Evolutionary conservation across 2,329 filamentous ascomycete genomes (phyloP).

Genomic region (Aspergillus amoenus): DNA sequence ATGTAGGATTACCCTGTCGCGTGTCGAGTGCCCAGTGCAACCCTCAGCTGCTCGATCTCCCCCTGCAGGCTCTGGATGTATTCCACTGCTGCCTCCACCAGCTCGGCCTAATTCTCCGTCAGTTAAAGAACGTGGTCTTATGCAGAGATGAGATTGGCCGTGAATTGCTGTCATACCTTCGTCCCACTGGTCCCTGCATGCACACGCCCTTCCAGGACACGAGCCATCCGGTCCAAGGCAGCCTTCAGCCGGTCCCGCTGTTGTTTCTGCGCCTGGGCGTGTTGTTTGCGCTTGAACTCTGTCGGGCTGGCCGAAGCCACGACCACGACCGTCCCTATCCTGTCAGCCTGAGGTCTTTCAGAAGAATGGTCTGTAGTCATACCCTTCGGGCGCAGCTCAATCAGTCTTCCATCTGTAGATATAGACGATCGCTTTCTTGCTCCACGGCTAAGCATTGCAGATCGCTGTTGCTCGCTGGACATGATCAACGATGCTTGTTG

Average conservation of each 20-base stretch:
- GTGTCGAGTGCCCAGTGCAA: background rate
- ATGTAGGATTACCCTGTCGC: background rate
- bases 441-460: background rate
- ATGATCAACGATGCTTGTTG: background rate
- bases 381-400: constrained; percentile 6
- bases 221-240: constrained; percentile 9
- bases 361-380: background rate
- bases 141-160: background rate
- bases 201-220: constrained; percentile 2
- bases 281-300: constrained; percentile 8
- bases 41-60: constrained; percentile 8
- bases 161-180: constrained; percentile 2
- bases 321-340: background rate
- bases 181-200: constrained; percentile 2
- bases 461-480: background rate
- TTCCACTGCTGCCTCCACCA: constrained; percentile 16
- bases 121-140: background rate
- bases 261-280: constrained; percentile 12
- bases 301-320: constrained; percentile 1
- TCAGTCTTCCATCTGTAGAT: background rate
- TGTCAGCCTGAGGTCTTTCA: background rate
- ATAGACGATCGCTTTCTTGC: background rate
- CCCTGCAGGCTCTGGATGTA: constrained; percentile 15
- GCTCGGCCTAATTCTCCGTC: constrained; percentile 10
- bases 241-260: constrained; percentile 12